Base-by-base conservation (phyloP, 2,329 filamentous ascomycete species). In the Berkeleyomyces rouxiae region DNA sequence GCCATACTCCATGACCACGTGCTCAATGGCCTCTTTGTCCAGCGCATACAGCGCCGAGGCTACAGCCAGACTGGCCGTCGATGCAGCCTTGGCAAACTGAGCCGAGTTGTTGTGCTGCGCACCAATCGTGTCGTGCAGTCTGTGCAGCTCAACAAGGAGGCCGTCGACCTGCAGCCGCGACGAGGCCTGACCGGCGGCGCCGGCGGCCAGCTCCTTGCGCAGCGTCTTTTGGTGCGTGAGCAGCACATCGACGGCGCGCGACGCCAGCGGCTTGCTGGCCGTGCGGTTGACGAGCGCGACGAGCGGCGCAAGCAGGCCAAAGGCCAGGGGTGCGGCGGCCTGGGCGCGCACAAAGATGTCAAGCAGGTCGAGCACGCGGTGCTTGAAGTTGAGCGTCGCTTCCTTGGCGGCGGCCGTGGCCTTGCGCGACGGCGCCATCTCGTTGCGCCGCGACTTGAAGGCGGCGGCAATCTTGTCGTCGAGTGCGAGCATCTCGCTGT, bases 361-460 rank as follows among this genome's bases (percentile, higher is more conserved):
- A 9, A 97, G 78, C 0, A 97, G 80, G 70, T 97, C 93, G 3
- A 97, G 81, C 4, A 96, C 86, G 49, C 91, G 87, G 72, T 89
- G 88, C 77, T 99, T 99, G 80, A 99, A 96, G 74, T 92, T 91
- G 69, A 95, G 77, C 70, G 97, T 88, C 23, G 84, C 90, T 67
- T 92, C 87, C 70, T 89, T 93, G 62, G 92, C 91, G 65, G 92
- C 87, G 70, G 89, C 89, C 69, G 87, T 87, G 70, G 93, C 85
- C 73, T 91, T 88, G 75, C 91, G 93, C 70, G 87, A 86, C 71
- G 80, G 85, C 1, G 77, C 75, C 13, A 76, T 77, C 16, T 68
- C 68, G 71, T 89, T 85, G 67, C 82, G 82, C 58, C 85, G 84
- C 67, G 91, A 85, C 67, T 85, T 84, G 78, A 97, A 95, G 66